Percentiles rank a stretch among this genome's conserved stretches.
These are phyloP conservation scores for Staphylotrichum longicolle DNA, from an alignment of 495 filamentous ascomycete genomes.

Conservation along the genomic window DNA sequence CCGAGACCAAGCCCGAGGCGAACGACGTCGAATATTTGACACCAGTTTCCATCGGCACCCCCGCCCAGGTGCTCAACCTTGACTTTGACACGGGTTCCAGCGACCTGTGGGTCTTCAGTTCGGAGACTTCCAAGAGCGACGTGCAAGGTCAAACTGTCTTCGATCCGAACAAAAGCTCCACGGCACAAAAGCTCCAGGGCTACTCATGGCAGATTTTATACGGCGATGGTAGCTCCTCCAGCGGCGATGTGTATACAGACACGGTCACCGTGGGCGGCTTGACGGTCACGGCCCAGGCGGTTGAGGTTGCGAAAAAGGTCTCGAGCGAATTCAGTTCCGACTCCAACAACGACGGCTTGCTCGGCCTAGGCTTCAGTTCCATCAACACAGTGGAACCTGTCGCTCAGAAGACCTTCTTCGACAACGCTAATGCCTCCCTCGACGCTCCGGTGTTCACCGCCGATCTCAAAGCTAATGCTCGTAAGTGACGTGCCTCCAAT, in stretches of 20 bases:
- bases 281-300: constrained; percentile 61
- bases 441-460: constrained; percentile 66
- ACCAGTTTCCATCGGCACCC: constrained; percentile 62
- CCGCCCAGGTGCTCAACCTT: constrained; percentile 57
- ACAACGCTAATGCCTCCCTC: constrained; percentile 59
- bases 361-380: constrained; percentile 67
- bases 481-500: constrained; percentile 27
- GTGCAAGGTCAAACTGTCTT: constrained; percentile 59
- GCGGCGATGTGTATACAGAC: constrained; percentile 68
- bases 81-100: constrained; percentile 76
- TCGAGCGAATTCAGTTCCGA: constrained; percentile 60
- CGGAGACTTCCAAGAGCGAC: constrained; percentile 26
- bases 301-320: constrained; percentile 64
- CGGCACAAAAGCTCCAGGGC: constrained; percentile 50
- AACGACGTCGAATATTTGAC: constrained; percentile 65
- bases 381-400: constrained; percentile 69
- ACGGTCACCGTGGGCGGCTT: constrained; percentile 65
- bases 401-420: constrained; percentile 67
- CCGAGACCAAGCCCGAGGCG: constrained; percentile 52
- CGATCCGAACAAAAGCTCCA: constrained; percentile 47
- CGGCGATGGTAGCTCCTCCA: constrained; percentile 66
- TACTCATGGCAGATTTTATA: constrained; percentile 66
- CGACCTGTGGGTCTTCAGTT: constrained; percentile 61
- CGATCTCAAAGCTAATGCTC: constrained; percentile 57
- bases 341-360: constrained; percentile 62